These are phyloP conservation scores for Vigna reflexopilosa DNA, from an alignment of 306 rosid genomes.

Conservation along the genomic window DNA sequence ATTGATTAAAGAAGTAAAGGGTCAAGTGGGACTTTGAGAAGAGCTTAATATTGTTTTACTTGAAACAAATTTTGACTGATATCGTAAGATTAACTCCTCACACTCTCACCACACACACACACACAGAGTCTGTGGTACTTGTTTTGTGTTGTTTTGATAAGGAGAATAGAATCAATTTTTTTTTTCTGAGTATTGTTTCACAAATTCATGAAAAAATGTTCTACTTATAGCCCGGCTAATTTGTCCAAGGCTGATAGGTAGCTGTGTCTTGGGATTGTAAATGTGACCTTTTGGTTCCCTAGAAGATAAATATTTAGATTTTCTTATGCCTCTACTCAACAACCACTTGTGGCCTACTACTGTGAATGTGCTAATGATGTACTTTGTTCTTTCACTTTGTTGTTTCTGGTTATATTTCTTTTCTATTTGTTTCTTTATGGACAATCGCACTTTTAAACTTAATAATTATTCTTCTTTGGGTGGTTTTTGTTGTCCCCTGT, in stretches of 20 bases:
- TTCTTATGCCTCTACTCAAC: constrained; percentile 8
- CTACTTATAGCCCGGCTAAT: neutral
- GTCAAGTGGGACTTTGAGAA: neutral
- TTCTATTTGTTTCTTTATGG: neutral
- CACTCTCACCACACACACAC: neutral
- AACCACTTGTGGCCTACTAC: neutral
- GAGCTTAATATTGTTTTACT: neutral
- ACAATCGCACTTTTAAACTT: neutral
- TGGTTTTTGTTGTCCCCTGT: constrained; percentile 15
- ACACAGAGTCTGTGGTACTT: neutral
- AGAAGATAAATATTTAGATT: constrained; percentile 3
- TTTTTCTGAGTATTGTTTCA: constrained; percentile 4
- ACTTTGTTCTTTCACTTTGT: neutral
- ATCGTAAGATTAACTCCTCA: neutral
- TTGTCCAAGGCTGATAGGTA: constrained; percentile 3
- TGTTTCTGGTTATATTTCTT: neutral
- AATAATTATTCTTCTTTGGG: neutral
- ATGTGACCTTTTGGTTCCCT: neutral
- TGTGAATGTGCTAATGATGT: constrained; percentile 20
- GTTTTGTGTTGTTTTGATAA: neutral
- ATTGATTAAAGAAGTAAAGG: neutral
- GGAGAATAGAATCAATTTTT: neutral
- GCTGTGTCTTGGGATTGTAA: neutral
- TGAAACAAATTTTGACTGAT: neutral
- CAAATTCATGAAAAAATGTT: neutral